Percentiles rank a stretch among this genome's conserved stretches.
Evolutionary conservation across 2,329 filamentous ascomycete species (phyloP).

Genomic region (Raffaelea albimanens): DNA sequence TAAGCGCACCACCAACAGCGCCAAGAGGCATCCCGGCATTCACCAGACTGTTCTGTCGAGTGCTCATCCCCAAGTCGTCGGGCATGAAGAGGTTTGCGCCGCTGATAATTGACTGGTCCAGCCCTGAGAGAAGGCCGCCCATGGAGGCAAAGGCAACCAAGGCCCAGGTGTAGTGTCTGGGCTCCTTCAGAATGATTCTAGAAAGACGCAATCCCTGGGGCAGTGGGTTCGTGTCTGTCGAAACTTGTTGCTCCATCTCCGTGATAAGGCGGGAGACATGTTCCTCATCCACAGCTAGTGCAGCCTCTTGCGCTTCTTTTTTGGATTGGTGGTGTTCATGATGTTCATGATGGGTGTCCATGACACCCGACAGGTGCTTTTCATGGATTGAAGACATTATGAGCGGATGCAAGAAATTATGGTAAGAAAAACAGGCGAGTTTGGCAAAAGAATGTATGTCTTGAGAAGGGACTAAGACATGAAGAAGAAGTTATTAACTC

Average conservation of each 20-base stretch:
- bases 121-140: slow-evolving; percentile 61
- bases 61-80: slow-evolving; percentile 41
- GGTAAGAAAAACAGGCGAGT: too few relatives aligned
- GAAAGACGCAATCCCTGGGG: slow-evolving; percentile 12
- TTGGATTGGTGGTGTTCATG: not conserved
- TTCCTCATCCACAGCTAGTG: not conserved
- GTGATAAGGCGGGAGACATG: not conserved
- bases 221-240: not conserved
- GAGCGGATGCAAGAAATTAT: too few relatives aligned
- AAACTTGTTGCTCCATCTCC: not conserved
- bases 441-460: too few relatives aligned
- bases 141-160: slow-evolving; percentile 65
- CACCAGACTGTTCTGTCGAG: slow-evolving; percentile 52
- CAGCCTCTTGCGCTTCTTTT: not conserved
- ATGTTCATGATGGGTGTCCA: not conserved
- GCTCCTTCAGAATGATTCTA: slow-evolving; percentile 30
- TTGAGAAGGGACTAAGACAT: not conserved
- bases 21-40: slow-evolving; percentile 64
- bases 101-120: slow-evolving; percentile 64
- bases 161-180: slow-evolving; percentile 52
- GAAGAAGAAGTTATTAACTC: not conserved
- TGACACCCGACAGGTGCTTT: too few relatives aligned
- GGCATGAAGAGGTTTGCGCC: slow-evolving; percentile 62
- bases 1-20: slow-evolving; percentile 58
- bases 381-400: too few relatives aligned